Base-by-base conservation (phyloP, 192 early-diverging fungal genomes). In the Backusella liffmaniae region DNA sequence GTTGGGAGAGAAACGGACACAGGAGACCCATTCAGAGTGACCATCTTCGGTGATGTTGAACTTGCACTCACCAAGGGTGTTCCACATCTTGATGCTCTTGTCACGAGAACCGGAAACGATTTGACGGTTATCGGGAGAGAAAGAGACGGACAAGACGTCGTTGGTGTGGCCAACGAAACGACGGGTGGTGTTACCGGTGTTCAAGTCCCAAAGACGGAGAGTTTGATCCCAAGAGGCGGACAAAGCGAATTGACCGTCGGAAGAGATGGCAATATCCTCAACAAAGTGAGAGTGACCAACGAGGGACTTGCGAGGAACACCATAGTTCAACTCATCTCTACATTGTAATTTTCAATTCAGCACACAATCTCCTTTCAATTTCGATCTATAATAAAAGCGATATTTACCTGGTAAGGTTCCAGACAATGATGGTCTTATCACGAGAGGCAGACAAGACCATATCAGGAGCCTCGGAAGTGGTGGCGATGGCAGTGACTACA, bases 61-160 rank as follows among this genome's bases (percentile, higher is more conserved):
- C 93, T 99, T 99, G 96, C 98, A 98, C 88, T 99, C 98, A 79
- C 97, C 98, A 35, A 99, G 89, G 75, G 97, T 99, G 94, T 99
- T 98, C 98, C 98, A 59, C 53, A 99, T 89, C 93, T 98, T 99
- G 92, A 99, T 98, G 85, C 91, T 91, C 92, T 95, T 97, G 89
- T 99, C 98, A 84, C 96, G 95, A 78, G 96, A 97, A 79, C 94
- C 95, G 72, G 96, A 98, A 75, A 99, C 96, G 83, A 99, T 98
- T 90, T 98, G 97, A 83, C 97, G 94, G 94, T 98, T 98, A 86
- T 99, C 98, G 34, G 98, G 94, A 79, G 98, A 98, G 96, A 99
- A 99, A 81, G 96, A 95, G 75, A 98, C 98, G 62, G 98, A 99
- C 73, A 98, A 85, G 76, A 99, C 97, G 85, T 98, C 97, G 89